Conservation (phyloP, 2,329 filamentous ascomycete genomes). For the Colletotrichum brevisporum region DNA sequence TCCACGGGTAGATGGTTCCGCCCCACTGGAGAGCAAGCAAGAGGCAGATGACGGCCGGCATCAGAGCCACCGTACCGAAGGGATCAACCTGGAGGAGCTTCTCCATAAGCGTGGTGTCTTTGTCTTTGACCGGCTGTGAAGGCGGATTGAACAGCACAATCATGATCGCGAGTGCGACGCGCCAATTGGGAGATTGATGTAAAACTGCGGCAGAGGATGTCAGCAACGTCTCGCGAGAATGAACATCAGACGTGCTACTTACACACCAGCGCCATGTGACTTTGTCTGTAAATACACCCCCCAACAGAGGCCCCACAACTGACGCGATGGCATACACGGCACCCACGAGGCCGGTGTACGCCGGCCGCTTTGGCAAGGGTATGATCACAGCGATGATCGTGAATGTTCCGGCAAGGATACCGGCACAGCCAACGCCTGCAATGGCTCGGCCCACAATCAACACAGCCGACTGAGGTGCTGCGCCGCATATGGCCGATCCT, state of each 20-base stretch:
- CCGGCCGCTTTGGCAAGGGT: constrained; percentile 49
- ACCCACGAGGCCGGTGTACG: constrained; percentile 55
- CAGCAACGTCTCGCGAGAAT: neutral
- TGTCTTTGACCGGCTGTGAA: constrained; percentile 1
- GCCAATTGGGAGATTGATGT: constrained; percentile 49
- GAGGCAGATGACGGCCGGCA: constrained; percentile 53
- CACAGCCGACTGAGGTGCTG: constrained; percentile 48
- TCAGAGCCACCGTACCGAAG: constrained; percentile 42
- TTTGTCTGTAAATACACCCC: constrained; percentile 47
- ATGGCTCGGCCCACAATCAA: constrained; percentile 55
- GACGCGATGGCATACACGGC: constrained; percentile 55
- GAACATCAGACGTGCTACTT: neutral
- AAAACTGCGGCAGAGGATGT: constrained; percentile 36
- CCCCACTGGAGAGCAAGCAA: constrained; percentile 62
- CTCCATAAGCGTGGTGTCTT: neutral
- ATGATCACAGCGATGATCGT: constrained; percentile 56
- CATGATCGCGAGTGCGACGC: constrained; percentile 44
- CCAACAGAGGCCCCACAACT: constrained; percentile 44
- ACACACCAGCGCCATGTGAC: constrained; percentile 51
- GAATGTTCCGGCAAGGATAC: constrained; percentile 51
- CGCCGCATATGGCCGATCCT: constrained; percentile 45
- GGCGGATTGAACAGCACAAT: constrained; percentile 44
- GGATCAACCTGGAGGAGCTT: constrained; percentile 44
- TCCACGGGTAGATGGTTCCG: constrained; percentile 51
- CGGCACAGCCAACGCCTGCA: constrained; percentile 52